Evolutionary conservation across 2,329 filamentous ascomycete genomes (phyloP).

Genomic region (Aspergillus sp.): DNA sequence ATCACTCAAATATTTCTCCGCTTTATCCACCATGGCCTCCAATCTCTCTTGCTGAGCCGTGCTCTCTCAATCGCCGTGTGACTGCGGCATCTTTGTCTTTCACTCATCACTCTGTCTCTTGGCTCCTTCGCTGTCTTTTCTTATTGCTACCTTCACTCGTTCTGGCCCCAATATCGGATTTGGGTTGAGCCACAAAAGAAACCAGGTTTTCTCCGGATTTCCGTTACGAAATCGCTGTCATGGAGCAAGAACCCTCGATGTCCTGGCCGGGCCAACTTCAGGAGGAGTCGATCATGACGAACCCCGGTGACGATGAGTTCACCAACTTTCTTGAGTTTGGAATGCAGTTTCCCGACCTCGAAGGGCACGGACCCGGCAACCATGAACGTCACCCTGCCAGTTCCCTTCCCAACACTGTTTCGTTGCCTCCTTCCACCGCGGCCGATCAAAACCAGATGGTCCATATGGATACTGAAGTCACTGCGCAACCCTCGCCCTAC

Average conservation of each 20-base stretch:
- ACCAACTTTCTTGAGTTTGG: constrained; percentile 46
- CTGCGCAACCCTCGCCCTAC: constrained; percentile 20
- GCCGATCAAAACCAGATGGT: constrained; percentile 18
- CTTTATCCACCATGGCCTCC: neutral
- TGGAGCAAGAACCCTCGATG: constrained; percentile 36
- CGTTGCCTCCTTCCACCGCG: constrained; percentile 27
- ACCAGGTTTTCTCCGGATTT: too few relatives aligned
- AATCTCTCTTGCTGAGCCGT: too few relatives aligned
- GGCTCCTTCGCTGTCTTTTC: too few relatives aligned
- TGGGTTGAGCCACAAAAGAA: too few relatives aligned
- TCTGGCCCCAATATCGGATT: too few relatives aligned
- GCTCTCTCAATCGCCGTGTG: too few relatives aligned
- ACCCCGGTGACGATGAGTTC: constrained; percentile 42
- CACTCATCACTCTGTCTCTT: too few relatives aligned
- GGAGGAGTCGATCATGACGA: constrained; percentile 34
- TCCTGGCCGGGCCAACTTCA: constrained; percentile 37
- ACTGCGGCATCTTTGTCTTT: too few relatives aligned
- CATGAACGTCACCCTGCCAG: constrained; percentile 21
- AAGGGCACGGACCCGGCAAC: constrained; percentile 33
- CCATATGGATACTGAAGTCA: constrained; percentile 23
- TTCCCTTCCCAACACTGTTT: constrained; percentile 25
- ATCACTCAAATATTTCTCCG: neutral
- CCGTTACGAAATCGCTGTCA: constrained; percentile 7
- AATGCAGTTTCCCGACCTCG: constrained; percentile 41
- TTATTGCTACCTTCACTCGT: too few relatives aligned